Evolutionary conservation across 805 yeast genomes (phyloP), one percentile per base, ranked within the genome.

Genomic region (Schwanniomyces polymorphus): DNA sequence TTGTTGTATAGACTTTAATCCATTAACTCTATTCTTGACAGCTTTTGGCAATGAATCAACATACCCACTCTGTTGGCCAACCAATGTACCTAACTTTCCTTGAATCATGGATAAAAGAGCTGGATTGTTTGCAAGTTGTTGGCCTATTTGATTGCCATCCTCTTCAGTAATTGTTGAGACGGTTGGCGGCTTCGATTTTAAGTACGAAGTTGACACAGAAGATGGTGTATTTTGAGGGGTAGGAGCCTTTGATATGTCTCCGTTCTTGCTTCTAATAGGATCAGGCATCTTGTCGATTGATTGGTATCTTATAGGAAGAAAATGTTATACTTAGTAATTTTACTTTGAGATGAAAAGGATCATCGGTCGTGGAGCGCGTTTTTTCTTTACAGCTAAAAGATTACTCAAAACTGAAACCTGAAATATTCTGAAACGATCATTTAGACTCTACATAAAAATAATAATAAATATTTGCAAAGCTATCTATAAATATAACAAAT

Each of bases 161-260:
- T 82, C 87, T 64, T 91, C 97, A 54, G 76, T 79, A 61, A 88
- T 88, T 38, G 97, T 89, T 44, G 68, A 67, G 45, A 64, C 80
- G 27, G 76, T 68, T 17, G 85, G 84, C 18, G 81, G 82, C 55
- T 81, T 78, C 43, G 76, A 77, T 63, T 79, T 82, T 65, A 90
- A 72, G 62, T 84, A 88, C 18, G 91, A 85, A 51, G 82, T 84
- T 37, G 89, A 78, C 31, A 86, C 88, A 29, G 92, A 84, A 3
- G 98, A 88, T 12, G 99, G 99, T 1, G 99, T 94, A 77, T 94
- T 94, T 65, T 94, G 99, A 5, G 99, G 99, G 1, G 99, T 94
- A 39, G 99, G 99, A 6, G 99, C 98, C 60, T 84, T 82, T 53
- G 92, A 86, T 55, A 88, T 81, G 64, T 88, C 89, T 63, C 86